Evolutionary conservation across 352 stramenopile species (phyloP), one percentile per base, ranked within the genome.

Genomic region (Peronospora destructor): DNA sequence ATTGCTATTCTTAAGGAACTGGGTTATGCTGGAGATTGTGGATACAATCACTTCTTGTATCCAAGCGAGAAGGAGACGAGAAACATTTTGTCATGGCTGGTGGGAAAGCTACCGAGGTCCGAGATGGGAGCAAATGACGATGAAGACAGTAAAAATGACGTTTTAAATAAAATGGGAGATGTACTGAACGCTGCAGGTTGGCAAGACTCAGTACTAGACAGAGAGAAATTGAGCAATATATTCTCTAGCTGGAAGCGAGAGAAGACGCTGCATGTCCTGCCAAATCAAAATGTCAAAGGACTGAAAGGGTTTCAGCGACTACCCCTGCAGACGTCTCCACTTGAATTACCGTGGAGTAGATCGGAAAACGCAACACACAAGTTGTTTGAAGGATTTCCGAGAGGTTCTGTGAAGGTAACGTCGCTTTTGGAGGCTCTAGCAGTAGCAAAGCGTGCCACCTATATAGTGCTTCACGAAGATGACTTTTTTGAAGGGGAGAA

Each of bases 31-130:
- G 79, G 81, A 12, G 83, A 95, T 42, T 93, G 81, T 46, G 83
- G 85, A 0, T 95, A 95, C 61, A 92, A 93, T 49, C 73, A 92
- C 56, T 88, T 95, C 38, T 53, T 95, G 51, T 95, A 95, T 54
- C 85, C 85, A 13, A 89, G 53, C 13, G 85, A 91, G 61, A 84
- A 84, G 45, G 76, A 91, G 39, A 90, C 85, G 44, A 71, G 77
- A 9, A 71, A 63, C 6, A 84, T 95, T 37, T 56, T 95, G 29
- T 81, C 78, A 30, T 95, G 76, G 76, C 53, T 95, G 3, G 74
- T 95, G 12, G 65, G 80, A 25, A 89, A 87, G 45, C 34, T 95
- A 7, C 82, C 84, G 21, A 70, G 61, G 8, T 58, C 54, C 2
- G 52, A 46, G 10, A 9, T 45, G 11, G 61, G 64, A 21, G 59